Conservation (phyloP, 768 basidiomycete genomes). For the Suillus decipiens region DNA sequence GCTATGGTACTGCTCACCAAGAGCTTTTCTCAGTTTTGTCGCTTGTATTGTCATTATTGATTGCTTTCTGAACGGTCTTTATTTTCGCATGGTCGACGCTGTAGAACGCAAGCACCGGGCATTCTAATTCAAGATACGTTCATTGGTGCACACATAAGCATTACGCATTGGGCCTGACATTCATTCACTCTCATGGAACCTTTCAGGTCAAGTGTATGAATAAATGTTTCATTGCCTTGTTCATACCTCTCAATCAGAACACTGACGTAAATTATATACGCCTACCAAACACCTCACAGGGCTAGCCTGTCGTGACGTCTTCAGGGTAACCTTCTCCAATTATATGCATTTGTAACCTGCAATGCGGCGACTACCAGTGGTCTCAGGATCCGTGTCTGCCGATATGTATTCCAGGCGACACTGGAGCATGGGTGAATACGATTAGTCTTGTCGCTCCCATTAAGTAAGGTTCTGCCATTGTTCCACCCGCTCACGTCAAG, state of each 20-base stretch:
- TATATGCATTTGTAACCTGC: neutral
- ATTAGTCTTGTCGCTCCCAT: neutral
- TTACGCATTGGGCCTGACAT: neutral
- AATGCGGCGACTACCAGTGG: neutral
- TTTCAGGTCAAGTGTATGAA: neutral
- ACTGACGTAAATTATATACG: neutral
- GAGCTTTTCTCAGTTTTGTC: neutral
- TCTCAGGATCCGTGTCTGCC: neutral
- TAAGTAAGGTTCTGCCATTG: neutral
- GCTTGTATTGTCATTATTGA: neutral
- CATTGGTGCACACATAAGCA: neutral
- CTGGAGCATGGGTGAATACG: neutral
- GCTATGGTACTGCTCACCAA: neutral
- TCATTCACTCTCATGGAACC: neutral
- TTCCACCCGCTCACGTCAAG: neutral
- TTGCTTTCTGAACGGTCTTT: neutral
- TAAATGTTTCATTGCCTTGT: neutral
- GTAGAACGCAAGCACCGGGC: neutral
- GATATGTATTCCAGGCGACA: neutral
- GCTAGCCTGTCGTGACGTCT: neutral
- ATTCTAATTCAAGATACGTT: neutral
- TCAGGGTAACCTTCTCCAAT: neutral
- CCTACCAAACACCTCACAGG: neutral
- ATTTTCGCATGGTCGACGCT: neutral
- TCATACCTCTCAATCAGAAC: neutral